Evolutionary conservation across 176 grass and related monocot genomes (phyloP).

Genomic region (Eleusine indica): DNA sequence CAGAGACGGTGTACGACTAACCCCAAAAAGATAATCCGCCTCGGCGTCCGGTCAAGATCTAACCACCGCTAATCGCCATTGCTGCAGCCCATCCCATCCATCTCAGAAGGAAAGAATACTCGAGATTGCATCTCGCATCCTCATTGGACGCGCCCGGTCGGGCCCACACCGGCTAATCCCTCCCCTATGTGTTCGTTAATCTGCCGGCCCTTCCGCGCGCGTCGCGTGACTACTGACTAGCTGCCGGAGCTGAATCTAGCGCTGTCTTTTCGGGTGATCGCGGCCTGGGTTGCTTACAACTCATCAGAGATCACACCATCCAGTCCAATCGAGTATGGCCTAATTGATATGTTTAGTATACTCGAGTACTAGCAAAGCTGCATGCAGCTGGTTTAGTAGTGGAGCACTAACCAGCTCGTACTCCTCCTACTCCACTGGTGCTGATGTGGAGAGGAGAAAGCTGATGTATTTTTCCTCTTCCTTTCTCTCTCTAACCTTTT

Average conservation of each 20-base stretch:
- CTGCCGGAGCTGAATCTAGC: not conserved
- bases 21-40: constrained; percentile 31
- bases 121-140: constrained; percentile 32
- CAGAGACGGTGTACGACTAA: constrained; percentile 3
- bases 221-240: not conserved
- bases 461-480: not conserved
- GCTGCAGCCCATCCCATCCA: not conserved
- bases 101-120: not conserved
- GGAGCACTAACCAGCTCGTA: not conserved
- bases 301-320: constrained; percentile 11
- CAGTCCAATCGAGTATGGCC: not conserved
- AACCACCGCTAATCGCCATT: constrained; percentile 47
- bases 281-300: constrained; percentile 2
- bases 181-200: not conserved
- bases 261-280: constrained; percentile 28
- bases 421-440: constrained; percentile 4
- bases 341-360: not conserved
- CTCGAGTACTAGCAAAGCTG: not conserved
- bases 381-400: not conserved
- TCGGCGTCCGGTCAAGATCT: constrained; percentile 61
- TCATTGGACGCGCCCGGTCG: not conserved
- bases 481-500: constrained; percentile 8
- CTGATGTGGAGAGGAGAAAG: constrained; percentile 34
- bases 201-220: not conserved
- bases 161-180: not conserved